phyloP scores from a whole-genome alignment of 2,329 filamentous ascomycete species.

The Didymella pomorum region DNA sequence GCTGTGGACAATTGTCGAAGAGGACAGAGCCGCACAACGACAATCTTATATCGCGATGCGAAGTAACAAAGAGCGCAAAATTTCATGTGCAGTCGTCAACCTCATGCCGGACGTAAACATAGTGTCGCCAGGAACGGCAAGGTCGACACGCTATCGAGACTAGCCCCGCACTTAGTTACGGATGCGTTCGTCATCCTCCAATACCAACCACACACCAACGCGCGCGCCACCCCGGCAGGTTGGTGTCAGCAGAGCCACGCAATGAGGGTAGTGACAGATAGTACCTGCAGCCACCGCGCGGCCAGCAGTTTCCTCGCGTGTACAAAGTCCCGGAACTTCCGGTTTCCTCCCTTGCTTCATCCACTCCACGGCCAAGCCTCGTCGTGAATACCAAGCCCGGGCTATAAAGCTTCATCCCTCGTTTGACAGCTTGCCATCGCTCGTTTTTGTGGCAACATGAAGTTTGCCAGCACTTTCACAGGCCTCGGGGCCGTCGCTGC shows the following conservation, averaged over 20 bases:
- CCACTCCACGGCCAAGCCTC: constrained; percentile 16
- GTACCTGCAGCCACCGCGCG: constrained; percentile 22
- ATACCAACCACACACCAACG: constrained; percentile 14
- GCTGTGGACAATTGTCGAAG: not conserved
- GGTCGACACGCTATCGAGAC: constrained; percentile 2
- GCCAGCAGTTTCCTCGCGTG: constrained; percentile 13
- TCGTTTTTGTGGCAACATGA: constrained; percentile 21
- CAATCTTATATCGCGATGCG: not conserved
- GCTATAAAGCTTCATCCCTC: constrained; percentile 22
- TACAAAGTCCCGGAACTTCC: constrained; percentile 20
- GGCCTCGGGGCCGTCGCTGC: constrained; percentile 21
- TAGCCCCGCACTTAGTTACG: not conserved
- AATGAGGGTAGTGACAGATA: constrained; percentile 19
- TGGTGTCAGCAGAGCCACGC: constrained; percentile 24
- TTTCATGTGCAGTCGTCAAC: constrained; percentile 15
- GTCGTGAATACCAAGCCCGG: constrained; percentile 16
- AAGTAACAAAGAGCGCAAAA: constrained; percentile 17
- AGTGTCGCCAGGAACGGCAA: constrained; percentile 4
- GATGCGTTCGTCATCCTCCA: constrained; percentile 16
- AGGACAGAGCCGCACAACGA: not conserved
- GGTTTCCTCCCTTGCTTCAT: constrained; percentile 16
- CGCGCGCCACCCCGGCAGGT: constrained; percentile 18
- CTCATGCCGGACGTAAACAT: constrained; percentile 16
- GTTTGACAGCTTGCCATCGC: constrained; percentile 11
- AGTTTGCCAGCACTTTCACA: constrained; percentile 7